These are phyloP conservation scores for Diaporthe helianthi DNA, from an alignment of 2,329 filamentous ascomycete genomes.

Conservation along the genomic window DNA sequence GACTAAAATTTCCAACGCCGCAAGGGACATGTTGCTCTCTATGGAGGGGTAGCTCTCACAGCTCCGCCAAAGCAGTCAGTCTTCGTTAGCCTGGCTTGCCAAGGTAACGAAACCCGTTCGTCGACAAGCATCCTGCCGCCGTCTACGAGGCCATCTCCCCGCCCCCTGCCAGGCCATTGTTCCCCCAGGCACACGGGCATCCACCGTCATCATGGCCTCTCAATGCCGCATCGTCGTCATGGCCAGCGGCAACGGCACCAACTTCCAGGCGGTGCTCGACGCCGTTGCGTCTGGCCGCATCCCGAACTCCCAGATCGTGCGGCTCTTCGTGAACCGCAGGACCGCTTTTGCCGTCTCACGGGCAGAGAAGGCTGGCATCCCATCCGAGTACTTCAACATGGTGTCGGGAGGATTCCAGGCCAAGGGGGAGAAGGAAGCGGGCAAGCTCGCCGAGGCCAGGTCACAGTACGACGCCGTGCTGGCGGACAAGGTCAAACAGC, in stretches of 20 bases:
- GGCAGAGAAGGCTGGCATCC: slow-evolving; percentile 63
- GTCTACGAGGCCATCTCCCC: background rate
- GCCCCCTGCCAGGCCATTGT: background rate
- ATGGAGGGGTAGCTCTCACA: slow-evolving; percentile 22
- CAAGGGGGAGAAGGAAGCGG: slow-evolving; percentile 66
- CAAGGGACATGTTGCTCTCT: background rate
- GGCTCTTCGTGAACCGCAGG: slow-evolving; percentile 56
- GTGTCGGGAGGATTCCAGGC: slow-evolving; percentile 70
- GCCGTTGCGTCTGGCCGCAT: slow-evolving; percentile 50
- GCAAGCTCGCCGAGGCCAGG: slow-evolving; percentile 62
- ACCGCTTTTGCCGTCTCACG: slow-evolving; percentile 53
- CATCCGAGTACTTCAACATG: slow-evolving; percentile 83
- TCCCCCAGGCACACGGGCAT: background rate
- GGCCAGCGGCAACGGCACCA: slow-evolving; percentile 77
- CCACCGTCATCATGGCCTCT: slow-evolving; percentile 18
- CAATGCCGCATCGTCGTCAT: slow-evolving; percentile 68
- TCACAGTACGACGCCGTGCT: slow-evolving; percentile 78
- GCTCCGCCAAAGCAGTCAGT: too few species aligned
- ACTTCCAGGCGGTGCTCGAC: slow-evolving; percentile 76
- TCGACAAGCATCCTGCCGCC: background rate
- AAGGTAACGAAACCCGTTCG: background rate
- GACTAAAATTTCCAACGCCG: background rate
- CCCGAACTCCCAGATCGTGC: slow-evolving; percentile 51
- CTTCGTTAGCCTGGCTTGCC: too few species aligned
- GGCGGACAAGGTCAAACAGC: slow-evolving; percentile 68